Evolutionary conservation across 1,284 basidiomycete genomes (phyloP).

Genomic region (Rhodofomes roseus): DNA sequence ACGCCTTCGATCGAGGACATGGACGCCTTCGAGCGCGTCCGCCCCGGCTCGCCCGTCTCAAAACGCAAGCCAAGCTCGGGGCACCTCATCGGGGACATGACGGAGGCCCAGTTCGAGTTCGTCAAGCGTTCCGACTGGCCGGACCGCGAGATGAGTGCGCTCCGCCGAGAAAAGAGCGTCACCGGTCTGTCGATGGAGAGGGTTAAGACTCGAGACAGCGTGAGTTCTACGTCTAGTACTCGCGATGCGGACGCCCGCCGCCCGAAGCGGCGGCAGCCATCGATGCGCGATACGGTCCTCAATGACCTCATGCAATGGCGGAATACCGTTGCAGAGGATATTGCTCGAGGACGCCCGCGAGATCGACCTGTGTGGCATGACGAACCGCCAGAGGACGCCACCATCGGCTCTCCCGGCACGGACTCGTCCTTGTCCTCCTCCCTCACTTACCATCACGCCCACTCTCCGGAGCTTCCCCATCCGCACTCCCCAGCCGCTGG

Average conservation of each 20-base stretch:
- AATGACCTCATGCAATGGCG: conserved; percentile 49
- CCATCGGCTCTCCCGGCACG: conserved; percentile 21
- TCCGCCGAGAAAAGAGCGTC: conserved; percentile 62
- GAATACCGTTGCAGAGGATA: conserved; percentile 40
- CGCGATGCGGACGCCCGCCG: conserved; percentile 32
- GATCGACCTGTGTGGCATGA: conserved; percentile 36
- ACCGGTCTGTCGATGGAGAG: conserved; percentile 46
- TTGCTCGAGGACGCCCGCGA: conserved; percentile 54
- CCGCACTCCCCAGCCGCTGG: conserved; percentile 48
- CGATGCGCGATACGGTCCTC: conserved; percentile 36
- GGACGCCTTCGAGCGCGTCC: conserved; percentile 26
- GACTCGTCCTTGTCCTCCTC: conserved; percentile 24
- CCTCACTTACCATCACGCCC: conserved; percentile 9
- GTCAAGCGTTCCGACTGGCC: conserved; percentile 81
- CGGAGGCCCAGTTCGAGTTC: conserved; percentile 70
- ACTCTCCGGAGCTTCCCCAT: conserved; percentile 30
- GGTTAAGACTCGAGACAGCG: conserved; percentile 46
- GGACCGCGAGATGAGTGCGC: conserved; percentile 64
- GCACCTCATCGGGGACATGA: conserved; percentile 46
- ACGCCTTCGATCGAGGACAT: conserved; percentile 39
- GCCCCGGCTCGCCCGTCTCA: conserved; percentile 27
- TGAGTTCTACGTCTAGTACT: conserved; percentile 25
- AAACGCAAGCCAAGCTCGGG: conserved; percentile 42
- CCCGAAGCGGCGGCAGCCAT: conserved; percentile 35
- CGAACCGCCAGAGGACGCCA: conserved; percentile 14